Evolutionary conservation across 2,329 filamentous ascomycete genomes (phyloP), one percentile per base, ranked within the genome.

Genomic region (Exophiala sp.): DNA sequence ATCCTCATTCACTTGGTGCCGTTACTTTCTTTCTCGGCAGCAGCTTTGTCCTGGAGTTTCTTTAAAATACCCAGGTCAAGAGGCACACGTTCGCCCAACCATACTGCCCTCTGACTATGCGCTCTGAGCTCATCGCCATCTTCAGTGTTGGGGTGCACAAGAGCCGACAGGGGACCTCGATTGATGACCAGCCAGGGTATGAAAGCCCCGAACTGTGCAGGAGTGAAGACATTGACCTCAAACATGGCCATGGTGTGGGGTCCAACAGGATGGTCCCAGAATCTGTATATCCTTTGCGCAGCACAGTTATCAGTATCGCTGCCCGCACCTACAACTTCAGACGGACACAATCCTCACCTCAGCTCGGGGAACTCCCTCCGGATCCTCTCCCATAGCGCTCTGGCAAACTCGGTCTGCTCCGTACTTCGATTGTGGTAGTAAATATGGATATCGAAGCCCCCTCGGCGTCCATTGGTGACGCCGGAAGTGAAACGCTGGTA

Each of bases 241-340:
- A 95, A 95, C 88, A 95, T 95, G 45, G 82, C 85, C 0, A 88
- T 68, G 0, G 85, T 83, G 65, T 95, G 89, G 0, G 89, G 89
- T 0, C 89, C 90, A 22, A 95, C 68, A 0, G 89, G 88, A 11
- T 71, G 68, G 58, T 93, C 84, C 78, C 81, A 94, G 58, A 95
- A 73, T 11, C 68, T 74, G 65, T 95, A 95, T 60, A 94, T 84
- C 46, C 88, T 57, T 35, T 23, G 22, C 7, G 34, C 34, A 8
- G 14, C 21, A n/a, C 43, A 43, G 46, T 35, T 24, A 46, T 21
- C 14, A 37, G 6, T n/a, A 32, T 32, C 6, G 3, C 29, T 10
- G 6, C 29, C 7, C n/a, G n/a, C n/a, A n/a, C n/a, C n/a, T n/a
- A n/a, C n/a, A n/a, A 7, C 29, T 32, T 32, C 3, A 38, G 14